These are phyloP conservation scores for Agapanthus africanus DNA, from an alignment of 106 monocot genomes.

Conservation along the genomic window DNA sequence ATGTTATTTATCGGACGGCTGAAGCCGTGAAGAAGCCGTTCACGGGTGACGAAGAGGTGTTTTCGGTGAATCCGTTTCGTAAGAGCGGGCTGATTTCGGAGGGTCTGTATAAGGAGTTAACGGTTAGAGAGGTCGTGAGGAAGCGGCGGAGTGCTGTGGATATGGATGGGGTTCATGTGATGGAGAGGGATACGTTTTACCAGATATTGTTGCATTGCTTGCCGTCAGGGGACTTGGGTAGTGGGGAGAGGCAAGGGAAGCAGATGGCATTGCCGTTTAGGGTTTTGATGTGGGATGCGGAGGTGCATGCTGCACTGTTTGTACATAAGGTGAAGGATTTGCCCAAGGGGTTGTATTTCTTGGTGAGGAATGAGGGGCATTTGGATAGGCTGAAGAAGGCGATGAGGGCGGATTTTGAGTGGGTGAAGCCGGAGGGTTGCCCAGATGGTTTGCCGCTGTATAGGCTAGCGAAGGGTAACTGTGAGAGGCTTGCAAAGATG, in stretches of 20 bases:
- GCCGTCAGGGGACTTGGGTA: slow-evolving; percentile 61
- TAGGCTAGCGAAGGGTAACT: slow-evolving; percentile 62
- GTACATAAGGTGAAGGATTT: slow-evolving; percentile 76
- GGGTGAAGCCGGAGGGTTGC: slow-evolving; percentile 77
- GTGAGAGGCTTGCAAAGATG: slow-evolving; percentile 49
- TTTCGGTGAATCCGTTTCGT: slow-evolving; percentile 41
- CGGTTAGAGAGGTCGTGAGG: slow-evolving; percentile 65
- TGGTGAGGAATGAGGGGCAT: slow-evolving; percentile 96
- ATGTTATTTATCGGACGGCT: slow-evolving; percentile 73
- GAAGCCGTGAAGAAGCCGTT: slow-evolving; percentile 77
- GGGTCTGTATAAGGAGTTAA: slow-evolving; percentile 43
- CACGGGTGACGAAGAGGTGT: slow-evolving; percentile 27
- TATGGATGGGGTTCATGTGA: slow-evolving; percentile 79
- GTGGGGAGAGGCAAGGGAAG: slow-evolving; percentile 66
- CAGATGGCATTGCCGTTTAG: slow-evolving; percentile 70
- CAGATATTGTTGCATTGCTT: slow-evolving; percentile 90
- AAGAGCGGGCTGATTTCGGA: slow-evolving; percentile 42
- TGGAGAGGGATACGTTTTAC: slow-evolving; percentile 75
- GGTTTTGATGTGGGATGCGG: slow-evolving; percentile 81
- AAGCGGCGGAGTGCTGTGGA: slow-evolving; percentile 90
- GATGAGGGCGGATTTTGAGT: slow-evolving; percentile 83
- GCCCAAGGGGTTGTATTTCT: slow-evolving; percentile 71
- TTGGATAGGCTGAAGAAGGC: slow-evolving; percentile 56
- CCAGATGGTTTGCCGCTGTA: slow-evolving; percentile 78
- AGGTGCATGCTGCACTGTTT: slow-evolving; percentile 82